Evolutionary conservation across 768 basidiomycete species (phyloP).

Genomic region (Leccinum olivaceopallidum): DNA sequence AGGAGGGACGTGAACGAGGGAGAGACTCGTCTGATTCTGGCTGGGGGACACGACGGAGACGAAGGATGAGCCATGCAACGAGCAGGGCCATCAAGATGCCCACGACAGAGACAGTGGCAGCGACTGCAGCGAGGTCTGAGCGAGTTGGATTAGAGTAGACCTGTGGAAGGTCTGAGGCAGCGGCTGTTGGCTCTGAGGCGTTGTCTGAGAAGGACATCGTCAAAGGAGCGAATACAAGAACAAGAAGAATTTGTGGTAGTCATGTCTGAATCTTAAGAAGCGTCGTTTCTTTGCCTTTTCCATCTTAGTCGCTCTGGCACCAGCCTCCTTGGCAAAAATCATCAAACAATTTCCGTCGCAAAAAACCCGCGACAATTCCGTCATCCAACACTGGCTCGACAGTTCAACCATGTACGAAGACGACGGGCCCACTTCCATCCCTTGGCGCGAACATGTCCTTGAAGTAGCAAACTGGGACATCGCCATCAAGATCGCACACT

Average conservation of each 20-base stretch:
- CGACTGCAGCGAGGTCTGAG: slow-evolving; percentile 24
- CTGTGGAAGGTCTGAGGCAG: background rate
- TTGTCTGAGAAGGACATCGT: slow-evolving; percentile 4
- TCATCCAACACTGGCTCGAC: slow-evolving; percentile 57
- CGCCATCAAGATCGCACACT: slow-evolving; percentile 56
- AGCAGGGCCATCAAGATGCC: slow-evolving; percentile 26
- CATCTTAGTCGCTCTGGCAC: background rate
- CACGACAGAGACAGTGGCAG: slow-evolving; percentile 26
- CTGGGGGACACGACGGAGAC: slow-evolving; percentile 19
- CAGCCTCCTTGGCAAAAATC: background rate
- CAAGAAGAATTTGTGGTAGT: background rate
- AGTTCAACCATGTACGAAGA: slow-evolving; percentile 28
- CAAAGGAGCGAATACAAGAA: background rate
- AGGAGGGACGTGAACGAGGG: slow-evolving; percentile 21
- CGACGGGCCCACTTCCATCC: slow-evolving; percentile 25
- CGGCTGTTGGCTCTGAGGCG: background rate
- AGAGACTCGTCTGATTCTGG: background rate
- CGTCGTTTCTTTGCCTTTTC: background rate
- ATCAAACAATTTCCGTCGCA: background rate
- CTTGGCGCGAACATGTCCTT: slow-evolving; percentile 55
- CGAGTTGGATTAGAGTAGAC: slow-evolving; percentile 17
- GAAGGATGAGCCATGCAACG: slow-evolving; percentile 28
- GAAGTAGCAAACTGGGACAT: slow-evolving; percentile 52
- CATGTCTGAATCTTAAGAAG: background rate
- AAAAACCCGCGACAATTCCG: background rate